Percentiles rank a stretch among this genome's conserved stretches.
phyloP scores from a whole-genome alignment of 2,329 filamentous ascomycete genomes.

The Escovopsis sp. region DNA sequence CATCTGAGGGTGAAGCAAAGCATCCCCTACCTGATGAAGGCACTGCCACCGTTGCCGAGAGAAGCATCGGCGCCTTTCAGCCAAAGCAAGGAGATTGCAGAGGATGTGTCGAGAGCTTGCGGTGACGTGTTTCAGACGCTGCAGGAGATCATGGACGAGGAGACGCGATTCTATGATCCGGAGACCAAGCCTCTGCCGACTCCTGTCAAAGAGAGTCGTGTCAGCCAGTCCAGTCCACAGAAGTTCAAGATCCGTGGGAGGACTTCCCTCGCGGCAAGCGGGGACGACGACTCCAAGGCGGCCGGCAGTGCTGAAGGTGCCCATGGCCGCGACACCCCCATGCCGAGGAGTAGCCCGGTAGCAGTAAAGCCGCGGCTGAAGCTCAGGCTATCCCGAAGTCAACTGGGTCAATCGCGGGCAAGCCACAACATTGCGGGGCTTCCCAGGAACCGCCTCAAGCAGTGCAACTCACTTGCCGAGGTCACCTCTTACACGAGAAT shows the following conservation, averaged over 20 bases:
- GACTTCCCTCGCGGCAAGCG: slow-evolving; percentile 8
- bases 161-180: neutral
- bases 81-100: neutral
- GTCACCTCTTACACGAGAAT: slow-evolving; percentile 11
- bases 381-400: slow-evolving; percentile 19
- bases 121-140: too few species aligned
- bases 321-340: neutral
- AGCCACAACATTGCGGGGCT: slow-evolving; percentile 7
- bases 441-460: slow-evolving; percentile 14
- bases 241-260: slow-evolving; percentile 18
- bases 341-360: slow-evolving; percentile 6
- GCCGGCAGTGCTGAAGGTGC: neutral
- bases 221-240: slow-evolving; percentile 6
- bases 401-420: slow-evolving; percentile 10
- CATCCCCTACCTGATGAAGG: slow-evolving; percentile 38
- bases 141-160: too few species aligned
- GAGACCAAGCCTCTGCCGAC: neutral
- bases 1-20: slow-evolving; percentile 33
- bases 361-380: slow-evolving; percentile 16
- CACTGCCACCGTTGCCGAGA: slow-evolving; percentile 30
- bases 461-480: slow-evolving; percentile 19
- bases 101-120: too few species aligned
- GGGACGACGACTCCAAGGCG: neutral
- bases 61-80: slow-evolving; percentile 6
- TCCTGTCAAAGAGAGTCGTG: neutral